Evolutionary conservation across 2,329 filamentous ascomycete species (phyloP), one percentile per base, ranked within the genome.

Genomic region (Aspergillus latus): DNA sequence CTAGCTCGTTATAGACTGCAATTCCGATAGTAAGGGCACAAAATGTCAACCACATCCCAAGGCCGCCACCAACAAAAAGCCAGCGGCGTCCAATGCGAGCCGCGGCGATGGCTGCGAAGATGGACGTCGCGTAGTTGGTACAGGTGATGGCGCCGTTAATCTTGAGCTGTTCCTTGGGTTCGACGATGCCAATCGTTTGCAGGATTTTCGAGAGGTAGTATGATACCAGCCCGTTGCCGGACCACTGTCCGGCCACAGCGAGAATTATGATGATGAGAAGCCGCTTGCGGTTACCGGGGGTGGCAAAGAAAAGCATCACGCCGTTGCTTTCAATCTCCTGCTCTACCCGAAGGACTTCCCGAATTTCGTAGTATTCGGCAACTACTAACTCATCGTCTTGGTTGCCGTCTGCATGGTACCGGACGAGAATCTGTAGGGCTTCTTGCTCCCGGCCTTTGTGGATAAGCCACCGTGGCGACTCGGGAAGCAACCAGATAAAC

Each of bases 191-290:
- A 40, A 80, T 80, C 2, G 79, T 80, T 52, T 79, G 71, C 52
- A 84, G 73, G 26, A 84, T 78, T 54, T 78, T 76, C 5, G 73
- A 76, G 9, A 82, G 76, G 66, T 86, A 81, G 64, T 85, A 86
- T 56, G 83, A 84, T 10, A 78, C 61, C 3, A 66, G 46, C 30
- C 64, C 66, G 37, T 68, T 69, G 10, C 67, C 67, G 46, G 59
- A 64, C 64, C 66, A 66, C 56, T 61, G 71, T 30, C 39, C 21
- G 43, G 46, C 40, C 5, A 52, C 52, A 9, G 56, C 49, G 28
- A 63, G 55, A 15, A 57, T 60, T 13, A 62, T 40, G 1, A 53
- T 50, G n/a, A 62, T 10, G 39, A 60, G 58, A 2, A 62, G 49
- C 5, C 60, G 56, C n/a, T 59, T 56, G 1, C 36, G 28, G 29